Evolutionary conservation across 164 flowering plant genomes (phyloP).

Genomic region (Sextonia rubra): DNA sequence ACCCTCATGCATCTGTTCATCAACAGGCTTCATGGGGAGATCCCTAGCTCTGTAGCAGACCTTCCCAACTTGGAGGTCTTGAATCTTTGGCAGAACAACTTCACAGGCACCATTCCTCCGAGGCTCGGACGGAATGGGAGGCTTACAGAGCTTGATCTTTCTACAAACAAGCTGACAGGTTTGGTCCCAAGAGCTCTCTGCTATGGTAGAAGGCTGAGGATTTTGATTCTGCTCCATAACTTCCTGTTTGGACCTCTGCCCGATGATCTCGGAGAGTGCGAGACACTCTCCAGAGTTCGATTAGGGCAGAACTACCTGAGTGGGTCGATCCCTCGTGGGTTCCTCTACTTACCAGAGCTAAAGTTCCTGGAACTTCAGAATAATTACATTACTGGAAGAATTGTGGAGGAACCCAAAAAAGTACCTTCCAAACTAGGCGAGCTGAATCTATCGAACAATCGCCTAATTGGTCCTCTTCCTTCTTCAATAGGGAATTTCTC

Average conservation of each 20-base stretch:
- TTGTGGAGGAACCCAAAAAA: slow-evolving; percentile 24
- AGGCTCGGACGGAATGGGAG: slow-evolving; percentile 31
- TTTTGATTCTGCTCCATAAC: slow-evolving; percentile 49
- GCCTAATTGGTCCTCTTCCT: slow-evolving; percentile 51
- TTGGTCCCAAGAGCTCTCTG: slow-evolving; percentile 45
- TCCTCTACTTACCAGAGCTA: slow-evolving; percentile 53
- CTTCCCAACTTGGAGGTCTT: slow-evolving; percentile 54
- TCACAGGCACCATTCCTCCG: slow-evolving; percentile 34
- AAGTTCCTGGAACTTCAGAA: slow-evolving; percentile 49
- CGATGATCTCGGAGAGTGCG: slow-evolving; percentile 47
- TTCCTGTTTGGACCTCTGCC: slow-evolving; percentile 65
- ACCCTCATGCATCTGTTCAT: slow-evolving; percentile 39
- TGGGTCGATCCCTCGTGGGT: slow-evolving; percentile 50
- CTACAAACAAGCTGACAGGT: slow-evolving; percentile 63
- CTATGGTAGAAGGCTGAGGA: slow-evolving; percentile 37
- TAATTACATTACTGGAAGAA: slow-evolving; percentile 44
- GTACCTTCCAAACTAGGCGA: slow-evolving; percentile 37
- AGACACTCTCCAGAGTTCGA: slow-evolving; percentile 41
- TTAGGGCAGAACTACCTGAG: slow-evolving; percentile 52
- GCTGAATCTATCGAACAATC: slow-evolving; percentile 52
- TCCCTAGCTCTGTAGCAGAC: slow-evolving; percentile 48
- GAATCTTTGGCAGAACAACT: slow-evolving; percentile 65
- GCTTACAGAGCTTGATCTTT: slow-evolving; percentile 44
- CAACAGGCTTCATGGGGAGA: slow-evolving; percentile 48
- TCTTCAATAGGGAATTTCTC: slow-evolving; percentile 47